phyloP scores from a whole-genome alignment of 139 green algal species.

The Chlorella sp. region DNA sequence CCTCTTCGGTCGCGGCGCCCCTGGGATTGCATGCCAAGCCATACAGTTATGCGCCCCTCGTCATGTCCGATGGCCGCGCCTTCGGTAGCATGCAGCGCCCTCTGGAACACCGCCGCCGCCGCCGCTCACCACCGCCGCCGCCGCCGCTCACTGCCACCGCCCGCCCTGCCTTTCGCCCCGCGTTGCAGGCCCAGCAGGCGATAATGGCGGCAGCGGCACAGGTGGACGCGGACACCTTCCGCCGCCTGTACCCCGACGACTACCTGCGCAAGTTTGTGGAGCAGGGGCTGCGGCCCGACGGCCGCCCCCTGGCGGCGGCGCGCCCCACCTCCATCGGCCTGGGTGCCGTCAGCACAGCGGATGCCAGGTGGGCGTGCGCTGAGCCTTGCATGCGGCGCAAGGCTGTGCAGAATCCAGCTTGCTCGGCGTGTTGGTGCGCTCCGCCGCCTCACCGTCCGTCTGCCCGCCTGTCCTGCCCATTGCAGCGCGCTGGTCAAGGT shows the following conservation, averaged over 20 bases:
- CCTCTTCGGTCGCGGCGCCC: too few species aligned
- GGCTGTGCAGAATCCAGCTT: too few species aligned
- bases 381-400: slow-evolving; percentile 66
- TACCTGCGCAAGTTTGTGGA: slow-evolving; percentile 70
- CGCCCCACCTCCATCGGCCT: slow-evolving; percentile 63
- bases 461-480: slow-evolving; percentile 4
- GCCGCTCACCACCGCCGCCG: too few species aligned
- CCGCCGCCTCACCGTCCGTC: too few species aligned
- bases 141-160: too few species aligned
- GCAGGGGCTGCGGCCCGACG: slow-evolving; percentile 71
- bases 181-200: too few species aligned
- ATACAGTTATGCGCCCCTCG: too few species aligned
- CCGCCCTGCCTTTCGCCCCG: too few species aligned
- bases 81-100: too few species aligned
- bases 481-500: slow-evolving; percentile 66
- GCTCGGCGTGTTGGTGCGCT: neutral
- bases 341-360: slow-evolving; percentile 59
- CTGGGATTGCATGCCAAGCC: too few species aligned
- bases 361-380: slow-evolving; percentile 67
- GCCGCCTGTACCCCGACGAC: slow-evolving; percentile 76
- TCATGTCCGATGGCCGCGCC: too few species aligned
- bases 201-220: neutral
- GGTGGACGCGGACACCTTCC: slow-evolving; percentile 70
- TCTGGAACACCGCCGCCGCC: too few species aligned
- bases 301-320: slow-evolving; percentile 59